Evolutionary conservation across 306 rosid genomes (phyloP).

Genomic region (Sechiopsis laciniata): DNA sequence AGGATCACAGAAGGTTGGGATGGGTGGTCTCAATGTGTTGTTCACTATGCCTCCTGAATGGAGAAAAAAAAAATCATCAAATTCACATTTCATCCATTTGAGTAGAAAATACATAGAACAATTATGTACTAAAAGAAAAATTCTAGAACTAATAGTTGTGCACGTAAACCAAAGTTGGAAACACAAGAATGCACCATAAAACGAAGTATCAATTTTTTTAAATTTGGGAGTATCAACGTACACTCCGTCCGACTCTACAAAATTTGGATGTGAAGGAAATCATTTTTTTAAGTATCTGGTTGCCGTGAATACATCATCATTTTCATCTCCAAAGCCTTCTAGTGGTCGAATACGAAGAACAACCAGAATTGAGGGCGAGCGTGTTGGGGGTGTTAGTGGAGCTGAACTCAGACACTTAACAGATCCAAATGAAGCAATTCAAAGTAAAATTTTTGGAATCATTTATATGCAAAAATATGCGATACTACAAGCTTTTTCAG

Average conservation of each 20-base stretch:
- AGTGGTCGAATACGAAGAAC: neutral
- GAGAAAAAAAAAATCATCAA: slow-evolving; percentile 14
- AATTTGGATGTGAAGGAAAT: too few species aligned
- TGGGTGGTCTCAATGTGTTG: slow-evolving; percentile 66
- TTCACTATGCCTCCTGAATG: slow-evolving; percentile 81
- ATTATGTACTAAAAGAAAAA: neutral
- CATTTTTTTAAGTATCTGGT: too few species aligned
- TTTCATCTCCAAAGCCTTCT: too few species aligned
- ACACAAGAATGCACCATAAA: too few species aligned
- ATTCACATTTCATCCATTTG: neutral
- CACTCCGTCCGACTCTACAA: too few species aligned
- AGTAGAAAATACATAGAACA: neutral
- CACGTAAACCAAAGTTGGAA: too few species aligned
- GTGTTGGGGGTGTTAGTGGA: too few species aligned
- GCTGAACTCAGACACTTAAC: too few species aligned
- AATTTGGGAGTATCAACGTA: too few species aligned
- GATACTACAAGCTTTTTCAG: neutral
- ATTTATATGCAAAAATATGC: neutral
- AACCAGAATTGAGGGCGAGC: neutral
- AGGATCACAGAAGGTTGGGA: slow-evolving; percentile 54
- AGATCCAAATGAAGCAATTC: neutral
- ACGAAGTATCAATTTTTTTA: too few species aligned
- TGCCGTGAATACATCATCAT: too few species aligned
- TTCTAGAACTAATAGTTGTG: too few species aligned
- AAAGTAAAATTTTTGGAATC: neutral